Percentiles rank a stretch among this genome's conserved stretches.
These are phyloP conservation scores for Pistacia atlantica DNA, from an alignment of 345 rosid species.

Conservation along the genomic window DNA sequence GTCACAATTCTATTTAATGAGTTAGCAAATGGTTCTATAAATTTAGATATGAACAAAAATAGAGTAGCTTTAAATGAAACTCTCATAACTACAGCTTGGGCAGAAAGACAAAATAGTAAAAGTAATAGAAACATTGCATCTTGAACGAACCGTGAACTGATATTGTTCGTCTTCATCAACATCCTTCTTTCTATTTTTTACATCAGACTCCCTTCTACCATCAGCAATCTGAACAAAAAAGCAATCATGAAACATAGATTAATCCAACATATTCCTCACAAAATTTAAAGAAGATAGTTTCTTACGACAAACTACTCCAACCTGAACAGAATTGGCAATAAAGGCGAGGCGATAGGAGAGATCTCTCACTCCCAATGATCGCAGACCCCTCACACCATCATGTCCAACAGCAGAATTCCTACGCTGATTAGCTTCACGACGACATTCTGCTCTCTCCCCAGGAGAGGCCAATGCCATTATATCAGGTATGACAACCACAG, in stretches of 20 bases:
- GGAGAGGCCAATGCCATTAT: conserved; percentile 89
- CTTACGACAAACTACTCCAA: conserved; percentile 23
- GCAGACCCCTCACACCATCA: conserved; percentile 87
- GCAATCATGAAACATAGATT: conserved; percentile 16
- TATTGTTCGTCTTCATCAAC: conserved; percentile 76
- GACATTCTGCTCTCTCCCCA: conserved; percentile 92
- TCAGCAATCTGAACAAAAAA: conserved; percentile 58
- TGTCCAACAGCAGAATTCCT: conserved; percentile 58
- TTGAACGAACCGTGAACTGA: conserved; percentile 66
- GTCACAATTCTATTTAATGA: not conserved
- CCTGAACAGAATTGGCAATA: conserved; percentile 96
- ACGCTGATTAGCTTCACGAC: conserved; percentile 71
- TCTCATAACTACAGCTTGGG: not conserved
- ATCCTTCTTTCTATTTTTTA: conserved; percentile 87
- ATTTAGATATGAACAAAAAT: not conserved
- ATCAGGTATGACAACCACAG: conserved; percentile 92
- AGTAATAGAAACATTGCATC: not conserved
- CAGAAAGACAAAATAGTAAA: not conserved
- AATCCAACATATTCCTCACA: not conserved
- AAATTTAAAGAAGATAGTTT: conserved; percentile 4
- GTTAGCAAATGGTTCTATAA: not conserved
- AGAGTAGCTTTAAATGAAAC: not conserved
- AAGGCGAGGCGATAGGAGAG: conserved; percentile 92
- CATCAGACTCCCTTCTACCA: conserved; percentile 79
- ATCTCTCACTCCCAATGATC: conserved; percentile 90